Evolutionary conservation across 2,329 filamentous ascomycete species (phyloP), one percentile per base, ranked within the genome.

Genomic region (Apiospora arundinis): DNA sequence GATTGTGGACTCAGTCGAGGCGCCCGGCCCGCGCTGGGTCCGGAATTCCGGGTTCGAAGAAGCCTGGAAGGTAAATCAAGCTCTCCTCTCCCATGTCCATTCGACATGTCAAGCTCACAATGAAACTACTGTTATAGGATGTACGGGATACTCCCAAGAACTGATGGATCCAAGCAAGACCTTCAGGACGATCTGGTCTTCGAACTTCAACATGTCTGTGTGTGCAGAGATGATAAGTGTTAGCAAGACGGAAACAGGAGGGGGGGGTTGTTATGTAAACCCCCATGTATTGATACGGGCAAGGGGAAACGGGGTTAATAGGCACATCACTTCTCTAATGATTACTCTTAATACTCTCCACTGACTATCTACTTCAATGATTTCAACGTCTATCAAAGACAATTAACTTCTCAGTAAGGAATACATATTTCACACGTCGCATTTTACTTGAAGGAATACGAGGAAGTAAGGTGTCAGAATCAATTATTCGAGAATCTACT

Each of bases 1-100:
- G 82, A 85, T 90, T 14, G 82, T 92, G 69, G 91, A 93, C 78
- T 86, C 86, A 25, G 87, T 90, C 16, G 88, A 92, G 77, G 83
- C 81, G 1, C 81, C 82, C 0, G 86, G 85, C 4, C 79, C 80
- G 1, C 81, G 78, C 42, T 95, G 92, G 91, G 87, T 92, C 16
- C 83, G 89, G 28, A 86, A 85, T 66, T 85, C 86, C 56, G 92
- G 92, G 0, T 89, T 92, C 74, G 85, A 90, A 0, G 85, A 91
- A 76, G 90, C 91, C 4, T 95, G 93, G 92, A 82, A 86, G 76
- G 84, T 77, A 72, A 76, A 11, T 14, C 7, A 14, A 37, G 28
- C 32, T 18, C 18, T n/a, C 9, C 16, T 21, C 7, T 37, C 28
- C 28, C 4, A 1, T 11, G 18, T 8, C 2, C 56, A 12, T 37